Conservation (phyloP, 768 basidiomycete species). For the Boletus eberwhitei region DNA sequence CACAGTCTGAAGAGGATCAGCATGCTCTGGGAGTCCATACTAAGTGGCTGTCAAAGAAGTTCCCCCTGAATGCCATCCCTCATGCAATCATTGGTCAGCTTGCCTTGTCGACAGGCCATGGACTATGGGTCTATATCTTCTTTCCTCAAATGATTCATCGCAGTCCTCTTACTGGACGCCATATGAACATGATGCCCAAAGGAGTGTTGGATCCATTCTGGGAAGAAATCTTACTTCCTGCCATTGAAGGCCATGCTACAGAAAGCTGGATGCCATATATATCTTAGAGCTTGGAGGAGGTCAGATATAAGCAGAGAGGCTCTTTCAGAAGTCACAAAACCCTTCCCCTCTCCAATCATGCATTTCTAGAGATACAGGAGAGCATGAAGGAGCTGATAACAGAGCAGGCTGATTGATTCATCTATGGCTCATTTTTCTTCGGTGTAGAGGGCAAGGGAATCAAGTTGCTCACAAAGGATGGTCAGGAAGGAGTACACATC, state of each 20-base stretch:
- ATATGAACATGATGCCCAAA: too few relatives aligned
- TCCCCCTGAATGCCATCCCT: constrained; percentile 5
- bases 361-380: background rate
- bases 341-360: background rate
- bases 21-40: background rate
- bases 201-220: too few relatives aligned
- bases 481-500: background rate
- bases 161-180: background rate
- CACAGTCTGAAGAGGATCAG: constrained; percentile 4
- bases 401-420: background rate
- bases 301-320: background rate
- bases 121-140: background rate
- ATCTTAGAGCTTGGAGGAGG: background rate
- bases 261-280: too few relatives aligned
- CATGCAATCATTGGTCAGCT: constrained; percentile 5
- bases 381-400: background rate
- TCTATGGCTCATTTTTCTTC: constrained; percentile 17
- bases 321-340: background rate
- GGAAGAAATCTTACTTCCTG: too few relatives aligned
- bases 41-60: constrained; percentile 7
- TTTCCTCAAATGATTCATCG: constrained; percentile 14
- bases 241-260: too few relatives aligned
- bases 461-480: constrained; percentile 13
- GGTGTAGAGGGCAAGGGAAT: too few relatives aligned
- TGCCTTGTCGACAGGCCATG: background rate